phyloP scores from a whole-genome alignment of 2,329 filamentous ascomycete genomes.

The Microascus cirrosus region DNA sequence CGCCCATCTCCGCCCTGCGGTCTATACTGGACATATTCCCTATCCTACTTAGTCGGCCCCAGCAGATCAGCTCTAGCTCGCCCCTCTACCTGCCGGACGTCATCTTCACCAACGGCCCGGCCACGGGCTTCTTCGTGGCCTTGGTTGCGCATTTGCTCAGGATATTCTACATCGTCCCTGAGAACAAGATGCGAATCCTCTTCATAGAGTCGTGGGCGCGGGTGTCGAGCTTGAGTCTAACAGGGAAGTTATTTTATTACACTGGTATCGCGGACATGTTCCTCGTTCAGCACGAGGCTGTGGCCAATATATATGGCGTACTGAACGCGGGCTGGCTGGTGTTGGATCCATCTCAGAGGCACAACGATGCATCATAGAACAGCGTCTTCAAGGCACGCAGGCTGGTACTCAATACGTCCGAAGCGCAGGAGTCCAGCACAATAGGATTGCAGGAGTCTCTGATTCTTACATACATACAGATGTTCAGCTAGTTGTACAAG shows the following conservation, averaged over 20 bases:
- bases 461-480: background rate
- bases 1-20: conserved; percentile 55
- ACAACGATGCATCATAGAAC: background rate
- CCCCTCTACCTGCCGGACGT: conserved; percentile 49
- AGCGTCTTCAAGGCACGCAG: background rate
- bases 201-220: conserved; percentile 93
- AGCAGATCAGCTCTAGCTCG: conserved; percentile 10
- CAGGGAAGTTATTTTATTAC: conserved; percentile 62
- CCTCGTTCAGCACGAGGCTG: conserved; percentile 66
- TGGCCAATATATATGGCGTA: conserved; percentile 37
- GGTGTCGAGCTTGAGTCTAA: conserved; percentile 71
- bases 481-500: conserved; percentile 2
- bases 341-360: background rate
- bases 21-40: conserved; percentile 54
- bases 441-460: conserved; percentile 1
- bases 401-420: too few species aligned
- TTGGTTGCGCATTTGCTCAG: conserved; percentile 36
- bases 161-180: conserved; percentile 29
- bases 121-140: conserved; percentile 69
- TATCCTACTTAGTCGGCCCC: conserved; percentile 33
- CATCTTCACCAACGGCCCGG: conserved; percentile 81
- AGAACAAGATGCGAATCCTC: conserved; percentile 56
- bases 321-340: conserved; percentile 12
- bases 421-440: background rate
- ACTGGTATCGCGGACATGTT: conserved; percentile 61